Evolutionary conservation across 2,329 filamentous ascomycete genomes (phyloP).

Genomic region (Boeremia lycopersici): DNA sequence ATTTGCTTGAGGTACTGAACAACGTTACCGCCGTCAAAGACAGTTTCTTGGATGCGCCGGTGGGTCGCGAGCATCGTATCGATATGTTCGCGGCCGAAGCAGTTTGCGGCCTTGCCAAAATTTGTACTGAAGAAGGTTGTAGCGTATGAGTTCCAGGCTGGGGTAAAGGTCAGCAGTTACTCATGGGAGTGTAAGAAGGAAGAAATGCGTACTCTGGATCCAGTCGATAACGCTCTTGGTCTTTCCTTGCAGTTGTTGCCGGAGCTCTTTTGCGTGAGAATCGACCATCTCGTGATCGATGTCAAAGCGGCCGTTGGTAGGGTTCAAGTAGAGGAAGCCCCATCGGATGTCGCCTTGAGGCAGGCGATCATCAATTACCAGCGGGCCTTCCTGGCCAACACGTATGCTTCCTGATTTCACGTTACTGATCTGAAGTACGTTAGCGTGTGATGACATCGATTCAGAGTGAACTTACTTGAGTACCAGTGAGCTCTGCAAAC

Average conservation of each 20-base stretch:
- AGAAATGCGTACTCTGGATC: constrained; percentile 28
- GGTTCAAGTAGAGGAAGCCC: constrained; percentile 41
- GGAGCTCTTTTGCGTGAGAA: constrained; percentile 38
- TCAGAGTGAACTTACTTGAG: constrained; percentile 33
- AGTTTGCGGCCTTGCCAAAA: constrained; percentile 60
- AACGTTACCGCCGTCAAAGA: constrained; percentile 51
- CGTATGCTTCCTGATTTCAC: constrained; percentile 52
- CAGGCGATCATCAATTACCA: constrained; percentile 28
- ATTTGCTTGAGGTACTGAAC: constrained; percentile 51
- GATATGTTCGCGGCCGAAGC: constrained; percentile 59
- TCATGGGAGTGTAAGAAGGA: too few relatives aligned
- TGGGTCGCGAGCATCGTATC: constrained; percentile 60
- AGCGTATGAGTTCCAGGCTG: constrained; percentile 60
- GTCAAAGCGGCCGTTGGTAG: constrained; percentile 35
- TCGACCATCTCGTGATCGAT: constrained; percentile 44
- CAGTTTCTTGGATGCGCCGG: constrained; percentile 55
- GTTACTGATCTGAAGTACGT: constrained; percentile 43
- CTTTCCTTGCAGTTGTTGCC: constrained; percentile 36
- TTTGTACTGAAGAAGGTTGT: constrained; percentile 60
- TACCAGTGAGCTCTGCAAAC: constrained; percentile 52
- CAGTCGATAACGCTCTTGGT: constrained; percentile 42
- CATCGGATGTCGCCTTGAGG: constrained; percentile 40
- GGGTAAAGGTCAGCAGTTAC: not conserved
- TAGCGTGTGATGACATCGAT: not conserved
- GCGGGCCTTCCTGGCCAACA: constrained; percentile 23